Evolutionary conservation across 768 basidiomycete species (phyloP).

Genomic region (Coprinopsis strossmayeri): DNA sequence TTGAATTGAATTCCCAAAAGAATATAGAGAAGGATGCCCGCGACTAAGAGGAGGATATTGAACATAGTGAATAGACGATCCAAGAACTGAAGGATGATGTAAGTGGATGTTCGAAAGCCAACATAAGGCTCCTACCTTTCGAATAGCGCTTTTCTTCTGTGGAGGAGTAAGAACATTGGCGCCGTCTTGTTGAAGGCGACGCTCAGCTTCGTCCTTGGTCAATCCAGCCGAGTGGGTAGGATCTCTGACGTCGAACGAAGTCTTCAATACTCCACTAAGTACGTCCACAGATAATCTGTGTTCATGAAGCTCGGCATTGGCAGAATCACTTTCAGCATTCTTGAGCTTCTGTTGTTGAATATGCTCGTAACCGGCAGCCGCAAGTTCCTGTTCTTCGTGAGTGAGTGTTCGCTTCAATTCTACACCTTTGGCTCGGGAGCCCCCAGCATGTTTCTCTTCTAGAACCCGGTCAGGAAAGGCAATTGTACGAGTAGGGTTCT

Average conservation of each 20-base stretch:
- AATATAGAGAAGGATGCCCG: conserved; percentile 60
- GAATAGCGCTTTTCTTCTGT: conserved; percentile 56
- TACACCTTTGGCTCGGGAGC: conserved; percentile 42
- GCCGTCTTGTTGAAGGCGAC: conserved; percentile 50
- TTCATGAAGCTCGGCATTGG: conserved; percentile 42
- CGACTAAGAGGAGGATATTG: conserved; percentile 61
- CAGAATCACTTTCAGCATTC: conserved; percentile 20
- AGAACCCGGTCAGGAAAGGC: conserved; percentile 40
- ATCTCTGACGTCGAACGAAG: conserved; percentile 47
- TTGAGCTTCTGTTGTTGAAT: conserved; percentile 38
- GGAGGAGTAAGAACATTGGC: conserved; percentile 61
- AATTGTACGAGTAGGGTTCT: conserved; percentile 30
- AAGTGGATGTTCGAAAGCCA: too few relatives aligned
- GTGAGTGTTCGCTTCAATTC: conserved; percentile 60
- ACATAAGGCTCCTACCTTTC: too few relatives aligned
- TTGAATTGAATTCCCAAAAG: conserved; percentile 58
- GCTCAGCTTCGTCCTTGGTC: conserved; percentile 43
- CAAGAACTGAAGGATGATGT: conserved; percentile 39
- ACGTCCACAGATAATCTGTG: conserved; percentile 40
- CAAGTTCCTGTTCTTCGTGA: conserved; percentile 60
- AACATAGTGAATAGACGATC: conserved; percentile 60
- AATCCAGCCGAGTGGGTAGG: conserved; percentile 46
- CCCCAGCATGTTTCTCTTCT: conserved; percentile 31
- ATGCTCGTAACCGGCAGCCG: conserved; percentile 64
- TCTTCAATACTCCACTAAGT: conserved; percentile 35